phyloP scores from a whole-genome alignment of 306 rosid species.

The cucumber (Cucumis sativus) region Cucumber_9930_V3 NC_026660.2:11876501-11877000 shows the following conservation, averaged over 20 bases:
- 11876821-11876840: background rate
- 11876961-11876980: too few relatives aligned
- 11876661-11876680: too few relatives aligned
- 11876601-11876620: too few relatives aligned
- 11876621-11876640: too few relatives aligned
- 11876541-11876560: too few relatives aligned
- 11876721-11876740: too few relatives aligned
- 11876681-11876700: too few relatives aligned
- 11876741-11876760: background rate
- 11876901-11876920: background rate
- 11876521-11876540: too few relatives aligned
- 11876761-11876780: background rate
- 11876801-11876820: background rate
- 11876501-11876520: background rate
- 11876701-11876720: too few relatives aligned
- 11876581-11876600: too few relatives aligned
- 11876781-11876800: background rate
- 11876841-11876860: background rate
- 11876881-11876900: background rate
- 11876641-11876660: too few relatives aligned
- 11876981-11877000: background rate
- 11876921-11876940: background rate
- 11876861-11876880: background rate
- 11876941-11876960: background rate
- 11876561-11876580: too few relatives aligned